Conservation (phyloP, 768 basidiomycete genomes). For the Suillus occidentalis region DNA sequence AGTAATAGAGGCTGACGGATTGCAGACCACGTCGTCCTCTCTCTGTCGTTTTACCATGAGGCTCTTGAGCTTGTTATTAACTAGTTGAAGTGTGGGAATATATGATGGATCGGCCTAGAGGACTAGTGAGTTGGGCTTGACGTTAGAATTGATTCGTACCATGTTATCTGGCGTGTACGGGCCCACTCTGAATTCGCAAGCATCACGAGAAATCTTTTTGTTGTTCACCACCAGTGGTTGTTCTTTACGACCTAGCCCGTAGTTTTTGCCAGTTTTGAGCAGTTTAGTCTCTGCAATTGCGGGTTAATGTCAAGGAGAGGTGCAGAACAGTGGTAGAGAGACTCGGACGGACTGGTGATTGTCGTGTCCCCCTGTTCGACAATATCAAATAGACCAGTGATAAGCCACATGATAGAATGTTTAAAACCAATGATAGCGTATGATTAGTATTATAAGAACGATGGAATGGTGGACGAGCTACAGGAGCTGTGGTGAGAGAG, state of each 20-base stretch:
- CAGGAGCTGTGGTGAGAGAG: background rate
- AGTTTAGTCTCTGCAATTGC: constrained; percentile 46
- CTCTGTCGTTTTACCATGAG: constrained; percentile 42
- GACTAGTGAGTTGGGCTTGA: background rate
- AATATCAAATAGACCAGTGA: constrained; percentile 56
- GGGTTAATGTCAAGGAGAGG: background rate
- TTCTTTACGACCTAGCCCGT: constrained; percentile 59
- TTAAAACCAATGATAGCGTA: background rate
- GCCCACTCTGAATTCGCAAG: constrained; percentile 59
- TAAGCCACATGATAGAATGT: constrained; percentile 46
- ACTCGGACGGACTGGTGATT: constrained; percentile 46
- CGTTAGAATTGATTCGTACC: constrained; percentile 41
- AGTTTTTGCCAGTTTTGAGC: constrained; percentile 57
- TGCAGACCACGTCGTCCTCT: constrained; percentile 30
- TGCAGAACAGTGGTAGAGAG: background rate
- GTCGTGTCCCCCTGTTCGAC: constrained; percentile 33
- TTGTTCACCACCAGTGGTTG: constrained; percentile 50
- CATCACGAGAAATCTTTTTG: constrained; percentile 65
- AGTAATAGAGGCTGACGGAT: constrained; percentile 37
- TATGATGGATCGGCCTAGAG: constrained; percentile 49
- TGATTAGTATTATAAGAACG: background rate
- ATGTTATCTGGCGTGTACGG: constrained; percentile 50
- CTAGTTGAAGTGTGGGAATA: constrained; percentile 49
- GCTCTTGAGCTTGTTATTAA: constrained; percentile 48
- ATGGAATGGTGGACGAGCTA: background rate